Conservation (phyloP, 257 asterid species). For the Perilla frutescens region DNA sequence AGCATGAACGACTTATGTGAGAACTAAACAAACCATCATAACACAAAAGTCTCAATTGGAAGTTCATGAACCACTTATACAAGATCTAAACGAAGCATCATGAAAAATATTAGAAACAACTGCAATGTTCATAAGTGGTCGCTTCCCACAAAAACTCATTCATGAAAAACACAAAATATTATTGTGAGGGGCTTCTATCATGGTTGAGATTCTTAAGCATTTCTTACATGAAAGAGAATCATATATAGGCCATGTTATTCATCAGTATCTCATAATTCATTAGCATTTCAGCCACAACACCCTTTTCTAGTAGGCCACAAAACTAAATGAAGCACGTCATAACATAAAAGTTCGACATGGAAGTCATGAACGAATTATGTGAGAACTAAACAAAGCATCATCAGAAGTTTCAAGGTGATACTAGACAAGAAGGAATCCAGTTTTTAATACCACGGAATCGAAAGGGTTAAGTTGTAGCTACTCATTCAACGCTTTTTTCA, state of each 20-base stretch:
- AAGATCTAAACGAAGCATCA: too few relatives aligned
- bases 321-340: too few relatives aligned
- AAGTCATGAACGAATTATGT: background rate
- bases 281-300: slow-evolving; percentile 11
- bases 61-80: too few relatives aligned
- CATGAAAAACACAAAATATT: background rate
- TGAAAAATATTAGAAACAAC: background rate
- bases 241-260: slow-evolving; percentile 2
- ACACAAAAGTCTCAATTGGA: too few relatives aligned
- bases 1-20: too few relatives aligned
- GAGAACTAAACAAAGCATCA: slow-evolving; percentile 7
- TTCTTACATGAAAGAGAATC: background rate
- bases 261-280: slow-evolving; percentile 3
- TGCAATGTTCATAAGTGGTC: background rate
- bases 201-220: background rate
- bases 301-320: slow-evolving; percentile 19
- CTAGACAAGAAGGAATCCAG: slow-evolving; percentile 10
- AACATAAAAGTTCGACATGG: too few relatives aligned
- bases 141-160: background rate
- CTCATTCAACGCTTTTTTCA: slow-evolving; percentile 70
- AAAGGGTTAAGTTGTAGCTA: slow-evolving; percentile 35
- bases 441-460: background rate
- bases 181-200: background rate
- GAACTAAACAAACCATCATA: too few relatives aligned
- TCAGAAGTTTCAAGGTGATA: background rate